A percentile compares a stretch with the other conserved stretches of the same genome.
phyloP scores from a whole-genome alignment of 768 basidiomycete genomes.

The Mycena olivaceomarginata region DNA sequence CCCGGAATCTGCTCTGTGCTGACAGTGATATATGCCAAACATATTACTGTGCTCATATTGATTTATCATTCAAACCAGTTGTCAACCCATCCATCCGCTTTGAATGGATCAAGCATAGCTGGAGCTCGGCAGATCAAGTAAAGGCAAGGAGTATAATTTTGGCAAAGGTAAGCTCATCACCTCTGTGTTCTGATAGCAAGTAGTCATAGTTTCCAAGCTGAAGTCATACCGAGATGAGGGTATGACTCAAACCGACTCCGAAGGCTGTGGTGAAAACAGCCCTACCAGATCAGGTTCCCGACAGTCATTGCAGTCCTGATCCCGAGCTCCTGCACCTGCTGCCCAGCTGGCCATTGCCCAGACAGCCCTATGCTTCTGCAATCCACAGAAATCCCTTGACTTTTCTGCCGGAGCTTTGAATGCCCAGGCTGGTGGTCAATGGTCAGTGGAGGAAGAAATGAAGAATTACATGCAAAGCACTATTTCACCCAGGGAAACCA shows the following conservation, averaged over 20 bases:
- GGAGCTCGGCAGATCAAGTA: conserved; percentile 1
- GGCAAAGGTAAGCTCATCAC: background rate
- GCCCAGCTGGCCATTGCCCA: conserved; percentile 7
- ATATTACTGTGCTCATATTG: background rate
- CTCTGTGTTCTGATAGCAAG: background rate
- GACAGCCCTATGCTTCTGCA: conserved; percentile 8
- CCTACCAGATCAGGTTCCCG: conserved; percentile 10
- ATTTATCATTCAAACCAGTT: background rate
- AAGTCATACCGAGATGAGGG: background rate
- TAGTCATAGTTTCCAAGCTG: background rate
- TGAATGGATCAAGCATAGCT: conserved; percentile 9
- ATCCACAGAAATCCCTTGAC: conserved; percentile 7
- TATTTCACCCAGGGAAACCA: background rate
- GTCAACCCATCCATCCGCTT: background rate
- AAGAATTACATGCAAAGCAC: conserved; percentile 8
- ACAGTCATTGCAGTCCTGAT: conserved; percentile 1
- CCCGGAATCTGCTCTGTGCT: too few species aligned
- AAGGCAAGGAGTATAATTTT: conserved; percentile 5
- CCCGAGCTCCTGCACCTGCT: conserved; percentile 12
- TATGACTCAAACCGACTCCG: conserved; percentile 11
- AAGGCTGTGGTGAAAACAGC: conserved; percentile 11
- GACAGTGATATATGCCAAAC: background rate
- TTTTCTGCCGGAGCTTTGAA: conserved; percentile 9
- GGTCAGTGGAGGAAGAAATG: background rate
- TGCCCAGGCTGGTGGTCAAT: conserved; percentile 1